phyloP scores from a whole-genome alignment of 768 basidiomycete genomes.

The Rhizopogon vesiculosus region DNA sequence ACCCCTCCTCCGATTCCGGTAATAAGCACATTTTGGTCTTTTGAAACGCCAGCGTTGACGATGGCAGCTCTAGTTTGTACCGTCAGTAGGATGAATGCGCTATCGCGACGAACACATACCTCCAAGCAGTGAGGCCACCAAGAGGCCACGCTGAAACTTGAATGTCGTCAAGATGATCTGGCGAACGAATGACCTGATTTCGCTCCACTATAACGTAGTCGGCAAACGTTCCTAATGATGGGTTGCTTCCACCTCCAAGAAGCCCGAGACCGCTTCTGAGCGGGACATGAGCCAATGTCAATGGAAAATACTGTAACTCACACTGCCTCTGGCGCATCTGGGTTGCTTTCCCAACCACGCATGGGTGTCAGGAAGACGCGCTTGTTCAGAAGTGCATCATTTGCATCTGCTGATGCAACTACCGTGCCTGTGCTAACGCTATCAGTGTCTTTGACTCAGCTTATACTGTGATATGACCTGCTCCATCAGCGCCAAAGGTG shows the following conservation, averaged over 20 bases:
- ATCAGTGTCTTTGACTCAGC: neutral
- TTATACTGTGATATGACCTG: constrained; percentile 39
- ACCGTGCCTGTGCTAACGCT: constrained; percentile 47
- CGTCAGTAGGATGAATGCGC: constrained; percentile 1
- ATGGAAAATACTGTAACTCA: constrained; percentile 23
- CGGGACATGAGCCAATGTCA: neutral
- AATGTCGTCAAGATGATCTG: constrained; percentile 61
- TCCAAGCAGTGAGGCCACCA: constrained; percentile 79
- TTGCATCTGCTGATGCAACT: constrained; percentile 47
- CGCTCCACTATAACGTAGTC: constrained; percentile 76
- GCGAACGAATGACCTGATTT: constrained; percentile 62
- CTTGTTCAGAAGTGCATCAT: constrained; percentile 53
- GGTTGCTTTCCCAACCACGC: constrained; percentile 67
- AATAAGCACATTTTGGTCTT: constrained; percentile 71
- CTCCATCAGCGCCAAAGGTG: constrained; percentile 69
- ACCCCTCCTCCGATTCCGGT: constrained; percentile 88
- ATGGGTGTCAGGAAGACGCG: constrained; percentile 72
- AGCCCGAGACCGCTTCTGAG: constrained; percentile 41
- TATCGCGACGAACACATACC: constrained; percentile 38
- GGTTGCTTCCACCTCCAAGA: constrained; percentile 53
- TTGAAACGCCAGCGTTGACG: constrained; percentile 57
- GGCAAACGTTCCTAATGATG: constrained; percentile 65
- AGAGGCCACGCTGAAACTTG: constrained; percentile 77
- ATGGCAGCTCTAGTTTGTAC: constrained; percentile 47
- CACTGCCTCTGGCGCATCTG: constrained; percentile 62